Evolutionary conservation across 2,329 filamentous ascomycete species (phyloP).

Genomic region (Trichoderma koningii): DNA sequence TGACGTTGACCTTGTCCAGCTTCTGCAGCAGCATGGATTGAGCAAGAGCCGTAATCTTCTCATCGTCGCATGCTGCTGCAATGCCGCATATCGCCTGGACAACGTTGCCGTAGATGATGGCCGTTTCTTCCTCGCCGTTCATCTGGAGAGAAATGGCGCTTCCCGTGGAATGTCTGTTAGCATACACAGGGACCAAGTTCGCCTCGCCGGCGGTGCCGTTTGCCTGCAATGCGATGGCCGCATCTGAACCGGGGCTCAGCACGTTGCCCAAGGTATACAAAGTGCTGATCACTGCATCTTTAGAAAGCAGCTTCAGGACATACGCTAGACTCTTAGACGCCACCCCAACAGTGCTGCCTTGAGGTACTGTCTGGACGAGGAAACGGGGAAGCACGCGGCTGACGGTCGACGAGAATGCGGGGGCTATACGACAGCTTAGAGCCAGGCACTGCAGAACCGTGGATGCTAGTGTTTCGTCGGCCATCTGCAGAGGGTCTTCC

Average conservation of each 20-base stretch:
- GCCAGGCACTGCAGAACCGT: slow-evolving; percentile 81
- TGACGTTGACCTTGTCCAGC: slow-evolving; percentile 76
- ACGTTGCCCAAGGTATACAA: slow-evolving; percentile 97
- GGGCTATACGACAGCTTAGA: slow-evolving; percentile 74
- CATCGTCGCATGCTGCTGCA: slow-evolving; percentile 76
- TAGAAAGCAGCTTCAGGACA: slow-evolving; percentile 78
- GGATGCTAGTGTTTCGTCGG: slow-evolving; percentile 73
- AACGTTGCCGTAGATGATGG: slow-evolving; percentile 79
- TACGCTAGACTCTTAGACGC: slow-evolving; percentile 85
- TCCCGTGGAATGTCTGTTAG: slow-evolving; percentile 61
- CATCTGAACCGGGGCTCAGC: slow-evolving; percentile 70
- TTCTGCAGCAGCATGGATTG: slow-evolving; percentile 98
- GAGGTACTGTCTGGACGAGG: slow-evolving; percentile 79
- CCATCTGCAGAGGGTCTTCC: slow-evolving; percentile 78
- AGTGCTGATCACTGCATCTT: slow-evolving; percentile 92
- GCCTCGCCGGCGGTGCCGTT: slow-evolving; percentile 49
- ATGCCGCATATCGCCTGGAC: slow-evolving; percentile 95
- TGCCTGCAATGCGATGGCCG: slow-evolving; percentile 50
- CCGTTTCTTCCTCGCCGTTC: slow-evolving; percentile 75
- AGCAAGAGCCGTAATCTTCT: slow-evolving; percentile 89
- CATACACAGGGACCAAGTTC: slow-evolving; percentile 50
- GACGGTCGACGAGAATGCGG: slow-evolving; percentile 71
- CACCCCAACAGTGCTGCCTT: slow-evolving; percentile 67
- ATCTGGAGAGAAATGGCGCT: slow-evolving; percentile 79
- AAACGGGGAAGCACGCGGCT: slow-evolving; percentile 81